Base-by-base conservation (phyloP, 179 eudicot genomes). In the Silene vulgaris region DNA sequence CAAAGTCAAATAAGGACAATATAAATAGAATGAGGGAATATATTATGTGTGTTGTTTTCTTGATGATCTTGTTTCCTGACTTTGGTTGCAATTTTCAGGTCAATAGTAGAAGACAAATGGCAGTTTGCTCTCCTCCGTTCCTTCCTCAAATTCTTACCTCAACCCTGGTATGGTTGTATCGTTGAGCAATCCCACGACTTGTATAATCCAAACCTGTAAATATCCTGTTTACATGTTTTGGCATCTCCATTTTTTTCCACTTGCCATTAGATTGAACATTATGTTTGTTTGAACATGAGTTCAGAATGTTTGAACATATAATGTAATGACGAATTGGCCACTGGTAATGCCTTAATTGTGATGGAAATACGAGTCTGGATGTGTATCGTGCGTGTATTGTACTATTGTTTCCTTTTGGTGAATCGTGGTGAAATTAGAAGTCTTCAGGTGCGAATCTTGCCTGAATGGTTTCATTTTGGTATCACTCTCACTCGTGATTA, bases 81-180 rank as follows among this genome's bases (percentile, higher is more conserved):
- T 35, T 4, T 62, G 20, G 6, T 29, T 65, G 50, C 69, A 45
- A 56, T 71, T 78, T 71, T 71, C 84, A 81, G 84, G 84, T 69
- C 84, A 57, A 30, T 81, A 81, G 73, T 65, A 45, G 78, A 62
- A 69, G 73, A 81, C 54, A 69, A 52, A 59, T 74, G 75, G 78
- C 45, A 28, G 75, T 79, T 60, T 6, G 23, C 35, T 17, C 52
- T 52, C 64, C 45, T 16, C 62, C 57, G 61, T 30, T 23, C 29
- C 67, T 59, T 67, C 30, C 40, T 26, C 69, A 30, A 23, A 11
- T 63, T 43, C 14, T 45, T 66, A 30, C 72, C 43, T 72, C 75
- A 68, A 68, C 32, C 56, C 21, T 21, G 60, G 73, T 69, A 40
- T 3, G 57, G 45, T 4, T 52, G 71, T 14, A 54, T 63, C 45